Base-by-base conservation (phyloP, 2,329 filamentous ascomycete genomes). In the Trichoderma sp. region DNA sequence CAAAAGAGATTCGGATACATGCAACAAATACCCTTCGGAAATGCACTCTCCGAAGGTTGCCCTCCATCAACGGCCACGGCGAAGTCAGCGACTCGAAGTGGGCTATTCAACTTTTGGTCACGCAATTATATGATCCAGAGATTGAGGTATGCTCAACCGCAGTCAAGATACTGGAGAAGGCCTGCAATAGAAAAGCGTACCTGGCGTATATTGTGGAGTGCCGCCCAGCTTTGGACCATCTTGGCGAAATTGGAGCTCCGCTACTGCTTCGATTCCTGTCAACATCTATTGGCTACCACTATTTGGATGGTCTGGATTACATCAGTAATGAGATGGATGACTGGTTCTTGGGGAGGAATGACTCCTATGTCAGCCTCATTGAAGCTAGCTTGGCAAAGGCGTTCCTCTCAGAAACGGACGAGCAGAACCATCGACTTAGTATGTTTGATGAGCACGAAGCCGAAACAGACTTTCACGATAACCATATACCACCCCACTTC, bases 251-350 rank as follows among this genome's bases (percentile, higher is more conserved):
- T 72, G 96, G 96, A 2, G 96, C 96, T 19, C 96, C 96, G 1
- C 84, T 99, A 27, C 86, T 99, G 5, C 84, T 99, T 63, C 91
- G 96, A 52, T 99, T 99, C 79, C 80, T 99, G 66, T 97, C 94
- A 0, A 98, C 95, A 0, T 97, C 94, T 2, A 95, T 97, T 69
- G 96, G 96, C 61, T 99, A 99, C 77, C 94, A 98, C 79, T 99
- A 99, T 79, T 86, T 99, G 6, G 94, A 98, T 77, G 96, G 94
- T 0, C 84, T 99, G 55, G 96, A 99, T 81, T 99, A 99, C 78
- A 99, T 99, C 79, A 97, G 94, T 71, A 96, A 97, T 77, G 96
- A 99, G 79, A 99, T 99, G 96, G 96, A 99, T 74, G 96, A 99
- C 81, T 99, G 96, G 96, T 99, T 98, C 77, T 85, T 99, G 35